A percentile compares a stretch with the other conserved stretches of the same genome.
Conservation (phyloP, 257 asterid species). For the Nicotiana benthamiana region DNA sequence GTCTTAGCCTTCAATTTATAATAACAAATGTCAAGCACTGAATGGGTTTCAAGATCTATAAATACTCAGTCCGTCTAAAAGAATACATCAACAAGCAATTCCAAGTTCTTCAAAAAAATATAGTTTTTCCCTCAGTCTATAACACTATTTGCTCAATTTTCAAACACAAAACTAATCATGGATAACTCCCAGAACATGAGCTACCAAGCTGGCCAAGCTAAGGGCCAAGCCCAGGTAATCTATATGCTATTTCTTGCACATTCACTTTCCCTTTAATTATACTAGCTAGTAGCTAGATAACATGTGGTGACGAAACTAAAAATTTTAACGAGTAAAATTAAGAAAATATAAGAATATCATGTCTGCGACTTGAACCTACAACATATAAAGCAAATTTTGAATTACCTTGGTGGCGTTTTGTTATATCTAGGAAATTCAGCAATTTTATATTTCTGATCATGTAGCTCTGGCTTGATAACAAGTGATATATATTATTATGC, state of each 20-base stretch:
- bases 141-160: not conserved
- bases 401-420: not conserved
- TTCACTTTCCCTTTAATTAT: not conserved
- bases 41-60: not conserved
- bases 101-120: not conserved
- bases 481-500: not conserved
- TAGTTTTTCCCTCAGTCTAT: not conserved
- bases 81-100: not conserved
- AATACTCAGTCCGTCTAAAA: not conserved
- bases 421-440: not conserved
- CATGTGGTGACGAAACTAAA: not conserved
- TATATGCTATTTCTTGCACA: not conserved
- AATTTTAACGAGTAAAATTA: not conserved
- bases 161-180: not conserved
- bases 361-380: not conserved
- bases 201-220: constrained; percentile 33
- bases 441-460: not conserved
- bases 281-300: not conserved
- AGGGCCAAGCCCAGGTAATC: constrained; percentile 28
- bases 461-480: not conserved
- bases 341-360: not conserved
- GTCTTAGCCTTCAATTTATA: not conserved
- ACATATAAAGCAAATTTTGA: not conserved
- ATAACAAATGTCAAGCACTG: not conserved
- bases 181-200: constrained; percentile 14